A percentile compares a stretch with the other conserved stretches of the same genome.
These are phyloP conservation scores for Cryptococcus maquisensis DNA, from an alignment of 1,284 basidiomycete species.

Conservation along the genomic window DNA sequence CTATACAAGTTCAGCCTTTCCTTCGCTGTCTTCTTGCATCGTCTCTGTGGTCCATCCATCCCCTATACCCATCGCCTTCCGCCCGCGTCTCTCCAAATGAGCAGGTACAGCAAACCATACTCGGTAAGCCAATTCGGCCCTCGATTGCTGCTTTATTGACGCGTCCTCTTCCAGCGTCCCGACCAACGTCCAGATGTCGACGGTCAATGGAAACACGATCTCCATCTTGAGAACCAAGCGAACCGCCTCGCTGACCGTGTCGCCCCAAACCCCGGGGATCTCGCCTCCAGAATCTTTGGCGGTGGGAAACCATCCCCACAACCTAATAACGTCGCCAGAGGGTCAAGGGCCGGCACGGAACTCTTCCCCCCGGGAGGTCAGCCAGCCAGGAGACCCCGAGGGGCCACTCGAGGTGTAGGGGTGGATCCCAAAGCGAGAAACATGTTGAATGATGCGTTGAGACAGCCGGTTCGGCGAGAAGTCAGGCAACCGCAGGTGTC, in stretches of 20 bases:
- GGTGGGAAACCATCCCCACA: background rate
- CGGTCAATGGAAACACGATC: slow-evolving; percentile 43
- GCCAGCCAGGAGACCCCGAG: background rate
- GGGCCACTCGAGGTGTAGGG: background rate
- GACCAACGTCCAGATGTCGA: slow-evolving; percentile 23
- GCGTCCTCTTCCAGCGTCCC: background rate
- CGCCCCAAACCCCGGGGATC: slow-evolving; percentile 30
- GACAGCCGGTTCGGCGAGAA: slow-evolving; percentile 5
- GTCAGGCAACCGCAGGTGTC: slow-evolving; percentile 45
- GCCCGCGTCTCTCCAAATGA: background rate
- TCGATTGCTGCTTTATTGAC: background rate
- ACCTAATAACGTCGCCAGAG: background rate
- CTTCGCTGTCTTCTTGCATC: too few species aligned
- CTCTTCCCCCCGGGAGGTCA: slow-evolving; percentile 18
- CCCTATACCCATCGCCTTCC: background rate
- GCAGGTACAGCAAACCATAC: slow-evolving; percentile 18
- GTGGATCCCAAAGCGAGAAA: slow-evolving; percentile 3
- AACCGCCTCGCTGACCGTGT: slow-evolving; percentile 24
- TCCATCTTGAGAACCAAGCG: slow-evolving; percentile 16
- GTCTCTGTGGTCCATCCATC: background rate
- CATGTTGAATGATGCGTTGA: slow-evolving; percentile 20
- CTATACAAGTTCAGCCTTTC: too few species aligned
- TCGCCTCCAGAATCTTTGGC: slow-evolving; percentile 11
- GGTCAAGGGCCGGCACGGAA: slow-evolving; percentile 26
- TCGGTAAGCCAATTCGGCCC: slow-evolving; percentile 9